Evolutionary conservation across 257 asterid genomes (phyloP).

Genomic region (Catharanthus roseus): DNA sequence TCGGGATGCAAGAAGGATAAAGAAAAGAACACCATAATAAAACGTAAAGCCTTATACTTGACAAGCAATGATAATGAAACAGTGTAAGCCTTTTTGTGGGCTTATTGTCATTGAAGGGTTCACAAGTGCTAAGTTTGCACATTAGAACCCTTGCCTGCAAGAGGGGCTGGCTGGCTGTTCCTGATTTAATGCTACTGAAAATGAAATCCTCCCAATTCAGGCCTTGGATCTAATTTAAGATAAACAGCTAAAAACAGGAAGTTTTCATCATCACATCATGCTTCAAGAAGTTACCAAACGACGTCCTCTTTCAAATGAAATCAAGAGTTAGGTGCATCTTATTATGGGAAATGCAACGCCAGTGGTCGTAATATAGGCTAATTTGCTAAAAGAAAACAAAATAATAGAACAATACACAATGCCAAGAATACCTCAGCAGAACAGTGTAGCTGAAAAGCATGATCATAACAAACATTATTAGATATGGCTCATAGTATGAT

Average conservation of each 20-base stretch:
- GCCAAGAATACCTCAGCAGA: too few relatives aligned
- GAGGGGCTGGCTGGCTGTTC: too few relatives aligned
- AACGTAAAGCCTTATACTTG: too few relatives aligned
- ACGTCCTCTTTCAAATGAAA: background rate
- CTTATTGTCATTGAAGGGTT: background rate
- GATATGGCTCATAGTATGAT: too few relatives aligned
- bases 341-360: too few relatives aligned
- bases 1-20: slow-evolving; percentile 15
- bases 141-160: background rate
- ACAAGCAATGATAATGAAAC: background rate
- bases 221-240: background rate
- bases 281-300: background rate
- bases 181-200: too few relatives aligned
- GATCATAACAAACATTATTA: too few relatives aligned
- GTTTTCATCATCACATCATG: background rate
- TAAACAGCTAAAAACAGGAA: background rate
- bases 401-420: too few relatives aligned
- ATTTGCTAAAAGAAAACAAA: too few relatives aligned
- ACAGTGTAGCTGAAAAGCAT: too few relatives aligned
- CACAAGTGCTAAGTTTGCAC: background rate
- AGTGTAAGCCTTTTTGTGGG: background rate
- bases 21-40: too few relatives aligned
- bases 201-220: background rate
- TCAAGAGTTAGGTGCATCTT: background rate
- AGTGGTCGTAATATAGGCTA: too few relatives aligned